Evolutionary conservation across 768 basidiomycete species (phyloP), one percentile per base, ranked within the genome.

Genomic region (Termitomyces sp.): DNA sequence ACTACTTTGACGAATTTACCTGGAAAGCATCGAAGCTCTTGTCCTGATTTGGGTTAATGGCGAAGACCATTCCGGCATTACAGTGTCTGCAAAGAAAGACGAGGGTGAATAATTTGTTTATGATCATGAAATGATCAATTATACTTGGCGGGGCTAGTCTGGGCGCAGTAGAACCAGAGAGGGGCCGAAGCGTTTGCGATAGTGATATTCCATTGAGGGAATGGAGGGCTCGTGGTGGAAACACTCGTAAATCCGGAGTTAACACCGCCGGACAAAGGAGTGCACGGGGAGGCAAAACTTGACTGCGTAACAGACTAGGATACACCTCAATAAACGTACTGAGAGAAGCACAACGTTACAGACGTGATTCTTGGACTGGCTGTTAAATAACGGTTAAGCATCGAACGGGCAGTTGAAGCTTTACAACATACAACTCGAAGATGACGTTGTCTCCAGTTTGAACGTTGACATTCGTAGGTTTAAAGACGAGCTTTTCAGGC

Each of bases 91-190:
- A 5, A 38, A 35, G 30, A 55, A 23, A 9, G 42, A 2, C 50
- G 15, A 56, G 56, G n/a, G 50, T 48, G 3, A 55, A 40, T 42
- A 6, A 11, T 28, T 11, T 9, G 30, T 9, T 44, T 4, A 17
- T 4, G 49, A 6, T 51, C 40, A 19, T 35, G 40, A 33, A 30
- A 53, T 41, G 17, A 14, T 50, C 44, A 52, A 52, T 38, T 59
- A 60, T 58, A 71, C 68, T 49, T 54, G 1, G 54, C 63, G 31
- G 71, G 66, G 11, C 11, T 62, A 1, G 71, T 73, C 67, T 85
- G 82, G 17, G 72, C 74, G 60, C 83, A 85, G 76, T 74, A 83
- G 75, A 85, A 84, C 83, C 83, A 86, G 26, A 83, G 67, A 11
- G 84, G 81, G 3, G 71, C 61, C n/a, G 73, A 68, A 17, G 71